A percentile compares a stretch with the other conserved stretches of the same genome.
Conservation (phyloP, 2,329 filamentous ascomycete species). For the Ploettnerulaceae sp. region DNA sequence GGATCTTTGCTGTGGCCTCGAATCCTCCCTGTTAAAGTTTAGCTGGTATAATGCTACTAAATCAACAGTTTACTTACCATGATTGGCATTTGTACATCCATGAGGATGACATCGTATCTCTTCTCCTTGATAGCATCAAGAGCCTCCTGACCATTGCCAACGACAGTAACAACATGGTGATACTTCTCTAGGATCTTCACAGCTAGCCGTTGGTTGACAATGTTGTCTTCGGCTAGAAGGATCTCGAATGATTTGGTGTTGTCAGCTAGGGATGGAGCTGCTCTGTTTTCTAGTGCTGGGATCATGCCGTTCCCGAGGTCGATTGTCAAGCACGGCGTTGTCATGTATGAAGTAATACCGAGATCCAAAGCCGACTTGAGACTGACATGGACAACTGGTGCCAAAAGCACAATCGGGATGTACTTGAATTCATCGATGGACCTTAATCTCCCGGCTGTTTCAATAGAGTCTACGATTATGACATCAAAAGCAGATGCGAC, state of each 20-base stretch:
- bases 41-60: conserved; percentile 34
- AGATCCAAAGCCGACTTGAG: conserved; percentile 91
- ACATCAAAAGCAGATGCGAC: conserved; percentile 67
- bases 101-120: conserved; percentile 93
- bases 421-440: conserved; percentile 96
- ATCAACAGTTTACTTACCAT: conserved; percentile 59
- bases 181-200: conserved; percentile 98
- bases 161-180: conserved; percentile 86
- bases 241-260: conserved; percentile 96
- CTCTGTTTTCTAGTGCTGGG: conserved; percentile 87
- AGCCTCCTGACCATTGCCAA: conserved; percentile 90
- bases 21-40: conserved; percentile 69
- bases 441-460: conserved; percentile 79
- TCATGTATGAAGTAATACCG: conserved; percentile 99
- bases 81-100: conserved; percentile 99
- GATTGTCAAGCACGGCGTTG: conserved; percentile 87
- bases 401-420: conserved; percentile 88
- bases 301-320: conserved; percentile 96
- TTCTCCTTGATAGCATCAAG: conserved; percentile 88
- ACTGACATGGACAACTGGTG: conserved; percentile 82
- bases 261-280: conserved; percentile 85
- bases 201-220: conserved; percentile 91
- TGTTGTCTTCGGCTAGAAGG: conserved; percentile 91
- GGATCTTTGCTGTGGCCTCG: conserved; percentile 93
- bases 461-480: conserved; percentile 90